Percentiles rank a stretch among this genome's conserved stretches.
Evolutionary conservation across 495 filamentous ascomycete genomes (phyloP).

Genomic region (Penicillium salamii): DNA sequence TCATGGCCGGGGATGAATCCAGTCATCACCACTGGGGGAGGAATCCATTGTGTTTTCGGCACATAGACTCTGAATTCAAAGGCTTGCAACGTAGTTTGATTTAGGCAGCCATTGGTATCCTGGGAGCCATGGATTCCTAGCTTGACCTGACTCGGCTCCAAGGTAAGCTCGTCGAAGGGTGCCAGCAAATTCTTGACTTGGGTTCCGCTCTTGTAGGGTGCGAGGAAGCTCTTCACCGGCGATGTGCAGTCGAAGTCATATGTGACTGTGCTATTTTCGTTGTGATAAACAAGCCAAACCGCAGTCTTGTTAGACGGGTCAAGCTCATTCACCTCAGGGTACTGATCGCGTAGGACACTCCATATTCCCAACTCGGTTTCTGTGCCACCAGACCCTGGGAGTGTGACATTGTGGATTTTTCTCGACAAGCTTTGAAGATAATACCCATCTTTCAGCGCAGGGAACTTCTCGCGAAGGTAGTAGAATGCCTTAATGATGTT

Average conservation of each 20-base stretch:
- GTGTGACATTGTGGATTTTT: slow-evolving; percentile 44
- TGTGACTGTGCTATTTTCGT: slow-evolving; percentile 49
- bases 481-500: slow-evolving; percentile 68
- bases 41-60: slow-evolving; percentile 50
- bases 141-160: slow-evolving; percentile 33
- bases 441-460: slow-evolving; percentile 64
- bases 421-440: slow-evolving; percentile 54
- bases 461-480: slow-evolving; percentile 54
- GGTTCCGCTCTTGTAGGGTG: slow-evolving; percentile 53
- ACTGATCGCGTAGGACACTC: slow-evolving; percentile 54
- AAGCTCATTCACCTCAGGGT: slow-evolving; percentile 48
- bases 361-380: slow-evolving; percentile 65
- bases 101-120: slow-evolving; percentile 55
- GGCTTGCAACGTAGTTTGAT: slow-evolving; percentile 46
- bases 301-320: slow-evolving; percentile 30
- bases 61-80: slow-evolving; percentile 67
- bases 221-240: slow-evolving; percentile 45
- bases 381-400: slow-evolving; percentile 50
- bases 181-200: slow-evolving; percentile 63
- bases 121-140: slow-evolving; percentile 42
- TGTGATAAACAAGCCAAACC: slow-evolving; percentile 67
- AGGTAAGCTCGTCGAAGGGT: slow-evolving; percentile 53
- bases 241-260: slow-evolving; percentile 60
- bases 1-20: slow-evolving; percentile 64
- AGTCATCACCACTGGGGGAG: slow-evolving; percentile 64